Conservation (phyloP, 805 yeast genomes). For the Isabelozyma gotoi region DNA sequence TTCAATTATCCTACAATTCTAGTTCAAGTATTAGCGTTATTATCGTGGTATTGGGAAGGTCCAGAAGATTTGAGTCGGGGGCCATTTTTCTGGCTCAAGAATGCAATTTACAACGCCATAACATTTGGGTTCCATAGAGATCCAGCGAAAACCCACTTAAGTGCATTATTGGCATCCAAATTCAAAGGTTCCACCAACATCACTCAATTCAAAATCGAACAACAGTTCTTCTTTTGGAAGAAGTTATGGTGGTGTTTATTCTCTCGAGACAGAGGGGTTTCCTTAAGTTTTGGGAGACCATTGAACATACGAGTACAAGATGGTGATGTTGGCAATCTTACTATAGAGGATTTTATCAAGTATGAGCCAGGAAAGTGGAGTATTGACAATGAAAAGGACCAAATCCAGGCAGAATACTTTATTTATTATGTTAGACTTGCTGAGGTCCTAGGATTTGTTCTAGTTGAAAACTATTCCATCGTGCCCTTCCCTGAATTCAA, state of each 20-base stretch:
- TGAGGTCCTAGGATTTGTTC: constrained; percentile 7
- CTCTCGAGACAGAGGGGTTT: constrained; percentile 4
- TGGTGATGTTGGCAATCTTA: constrained; percentile 3
- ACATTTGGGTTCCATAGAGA: constrained; percentile 7
- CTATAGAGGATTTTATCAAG: constrained; percentile 6
- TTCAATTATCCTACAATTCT: constrained; percentile 11
- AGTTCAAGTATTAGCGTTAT: constrained; percentile 6
- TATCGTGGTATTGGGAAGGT: constrained; percentile 9
- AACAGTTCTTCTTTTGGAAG: constrained; percentile 9
- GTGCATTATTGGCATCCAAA: background rate
- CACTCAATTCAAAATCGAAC: background rate
- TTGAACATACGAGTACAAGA: constrained; percentile 1
- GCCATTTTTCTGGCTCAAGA: constrained; percentile 5
- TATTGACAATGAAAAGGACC: constrained; percentile 1
- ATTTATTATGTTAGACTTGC: constrained; percentile 2
- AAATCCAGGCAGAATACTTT: constrained; percentile 2
- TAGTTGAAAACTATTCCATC: constrained; percentile 5
- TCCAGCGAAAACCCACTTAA: constrained; percentile 1
- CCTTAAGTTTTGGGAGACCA: constrained; percentile 9
- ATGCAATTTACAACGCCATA: constrained; percentile 5
- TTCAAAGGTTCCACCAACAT: background rate
- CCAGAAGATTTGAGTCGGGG: constrained; percentile 8
- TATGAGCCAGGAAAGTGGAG: constrained; percentile 7
- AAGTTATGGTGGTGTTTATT: constrained; percentile 11
- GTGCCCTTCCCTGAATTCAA: background rate